Conservation (phyloP, 2,329 filamentous ascomycete genomes). For the Hypoxylon sp. region DNA sequence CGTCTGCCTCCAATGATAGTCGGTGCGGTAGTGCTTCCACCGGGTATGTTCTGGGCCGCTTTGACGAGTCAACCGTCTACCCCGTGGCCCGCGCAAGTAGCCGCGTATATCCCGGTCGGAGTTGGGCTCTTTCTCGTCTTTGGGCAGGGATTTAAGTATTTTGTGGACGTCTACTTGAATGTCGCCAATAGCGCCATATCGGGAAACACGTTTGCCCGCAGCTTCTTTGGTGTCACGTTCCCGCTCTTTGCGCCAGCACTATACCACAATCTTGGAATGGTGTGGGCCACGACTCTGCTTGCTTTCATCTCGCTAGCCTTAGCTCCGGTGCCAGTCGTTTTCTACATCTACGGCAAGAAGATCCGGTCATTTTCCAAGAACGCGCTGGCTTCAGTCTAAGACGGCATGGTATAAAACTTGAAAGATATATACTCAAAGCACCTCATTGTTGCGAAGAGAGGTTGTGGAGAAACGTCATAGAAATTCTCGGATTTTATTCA, state of each 20-base stretch:
- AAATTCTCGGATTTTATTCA: neutral
- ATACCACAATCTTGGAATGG: slow-evolving; percentile 18
- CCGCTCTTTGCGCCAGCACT: slow-evolving; percentile 20
- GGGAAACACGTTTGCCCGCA: slow-evolving; percentile 2
- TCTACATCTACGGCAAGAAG: slow-evolving; percentile 1
- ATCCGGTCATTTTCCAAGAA: slow-evolving; percentile 2
- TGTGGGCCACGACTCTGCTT: slow-evolving; percentile 13
- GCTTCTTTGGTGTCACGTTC: slow-evolving; percentile 7
- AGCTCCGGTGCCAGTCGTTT: slow-evolving; percentile 2
- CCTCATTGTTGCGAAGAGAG: neutral
- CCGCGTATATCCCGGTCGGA: neutral
- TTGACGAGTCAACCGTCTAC: slow-evolving; percentile 16
- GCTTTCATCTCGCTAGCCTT: slow-evolving; percentile 7
- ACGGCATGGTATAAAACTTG: neutral
- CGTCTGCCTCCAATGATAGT: slow-evolving; percentile 2
- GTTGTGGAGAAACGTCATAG: neutral
- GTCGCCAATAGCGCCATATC: slow-evolving; percentile 13
- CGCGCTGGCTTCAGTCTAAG: slow-evolving; percentile 1
- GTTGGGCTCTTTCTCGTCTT: neutral
- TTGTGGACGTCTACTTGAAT: slow-evolving; percentile 15
- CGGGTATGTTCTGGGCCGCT: slow-evolving; percentile 12
- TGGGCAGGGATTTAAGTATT: slow-evolving; percentile 3
- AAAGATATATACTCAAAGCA: neutral
- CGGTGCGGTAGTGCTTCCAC: neutral
- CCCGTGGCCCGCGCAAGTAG: neutral